phyloP scores from a whole-genome alignment of 495 filamentous ascomycete genomes.

The Glarea lozoyensis region DNA sequence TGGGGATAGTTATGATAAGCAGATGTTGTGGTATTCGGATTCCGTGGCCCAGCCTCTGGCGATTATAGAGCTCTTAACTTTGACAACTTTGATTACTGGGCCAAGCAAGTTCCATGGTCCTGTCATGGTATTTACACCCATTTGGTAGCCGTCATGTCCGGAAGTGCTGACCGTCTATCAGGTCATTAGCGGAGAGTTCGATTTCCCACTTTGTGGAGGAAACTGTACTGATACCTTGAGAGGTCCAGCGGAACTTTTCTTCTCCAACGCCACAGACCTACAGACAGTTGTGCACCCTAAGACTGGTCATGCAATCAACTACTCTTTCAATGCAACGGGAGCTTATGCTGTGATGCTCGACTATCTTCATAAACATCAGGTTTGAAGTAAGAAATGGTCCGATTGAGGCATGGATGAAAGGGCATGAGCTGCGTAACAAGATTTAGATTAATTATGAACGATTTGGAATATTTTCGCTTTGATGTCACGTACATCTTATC shows the following conservation, averaged over 20 bases:
- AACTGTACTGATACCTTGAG: neutral
- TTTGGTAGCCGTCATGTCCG: neutral
- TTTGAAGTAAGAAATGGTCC: neutral
- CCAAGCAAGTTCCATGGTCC: neutral
- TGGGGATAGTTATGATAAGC: neutral
- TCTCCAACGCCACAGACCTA: neutral
- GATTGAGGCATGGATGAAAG: no score
- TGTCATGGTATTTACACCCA: neutral
- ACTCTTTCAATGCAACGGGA: neutral
- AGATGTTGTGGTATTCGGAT: neutral
- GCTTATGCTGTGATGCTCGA: neutral
- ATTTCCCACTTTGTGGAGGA: neutral
- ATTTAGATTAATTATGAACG: no score
- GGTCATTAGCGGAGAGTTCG: neutral
- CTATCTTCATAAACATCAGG: neutral
- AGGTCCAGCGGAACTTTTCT: neutral
- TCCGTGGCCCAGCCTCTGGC: neutral
- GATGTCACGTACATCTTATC: no score
- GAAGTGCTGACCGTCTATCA: neutral
- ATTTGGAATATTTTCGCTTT: no score
- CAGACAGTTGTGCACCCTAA: neutral
- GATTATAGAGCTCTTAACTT: neutral
- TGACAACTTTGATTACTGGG: neutral
- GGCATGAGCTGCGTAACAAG: no score
- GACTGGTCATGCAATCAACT: neutral